A percentile compares a stretch with the other conserved stretches of the same genome.
Conservation (phyloP, 768 basidiomycete genomes). For the Postia placenta region DNA sequence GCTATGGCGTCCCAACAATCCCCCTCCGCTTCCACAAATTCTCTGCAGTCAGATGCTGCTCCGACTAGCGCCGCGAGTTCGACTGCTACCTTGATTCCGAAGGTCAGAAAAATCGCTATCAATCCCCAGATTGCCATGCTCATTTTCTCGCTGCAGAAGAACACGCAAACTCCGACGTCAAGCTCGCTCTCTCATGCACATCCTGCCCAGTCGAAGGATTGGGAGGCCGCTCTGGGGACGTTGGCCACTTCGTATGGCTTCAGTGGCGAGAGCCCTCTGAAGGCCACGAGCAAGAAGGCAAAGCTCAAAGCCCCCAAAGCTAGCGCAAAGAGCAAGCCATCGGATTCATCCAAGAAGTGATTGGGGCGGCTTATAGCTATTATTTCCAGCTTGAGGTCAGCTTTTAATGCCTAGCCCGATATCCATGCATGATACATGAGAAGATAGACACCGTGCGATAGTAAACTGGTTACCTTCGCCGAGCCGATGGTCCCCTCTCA, state of each 20-base stretch:
- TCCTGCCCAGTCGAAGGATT: slow-evolving; percentile 18
- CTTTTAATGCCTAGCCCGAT: too few relatives aligned
- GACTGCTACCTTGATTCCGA: slow-evolving; percentile 8
- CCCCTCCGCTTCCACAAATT: slow-evolving; percentile 4
- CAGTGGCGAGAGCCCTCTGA: slow-evolving; percentile 12
- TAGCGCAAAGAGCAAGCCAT: neutral
- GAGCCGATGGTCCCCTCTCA: too few relatives aligned
- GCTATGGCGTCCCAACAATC: neutral
- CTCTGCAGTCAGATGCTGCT: slow-evolving; percentile 2
- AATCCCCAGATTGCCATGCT: too few relatives aligned
- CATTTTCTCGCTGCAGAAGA: neutral
- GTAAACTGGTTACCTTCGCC: too few relatives aligned
- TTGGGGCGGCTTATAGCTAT: too few relatives aligned
- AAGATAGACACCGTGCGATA: too few relatives aligned
- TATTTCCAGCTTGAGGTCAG: too few relatives aligned
- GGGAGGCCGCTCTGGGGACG: slow-evolving; percentile 21
- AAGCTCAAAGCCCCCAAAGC: neutral
- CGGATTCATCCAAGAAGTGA: neutral
- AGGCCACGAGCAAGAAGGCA: slow-evolving; percentile 2
- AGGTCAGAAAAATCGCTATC: slow-evolving; percentile 2
- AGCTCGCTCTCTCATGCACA: too few relatives aligned
- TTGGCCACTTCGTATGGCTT: slow-evolving; percentile 23
- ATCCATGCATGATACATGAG: too few relatives aligned
- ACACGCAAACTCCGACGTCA: neutral
- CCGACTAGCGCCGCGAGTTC: slow-evolving; percentile 7